phyloP scores from a whole-genome alignment of 108 stramenopile genomes.

The Chaetoceros tenuissimus region DNA sequence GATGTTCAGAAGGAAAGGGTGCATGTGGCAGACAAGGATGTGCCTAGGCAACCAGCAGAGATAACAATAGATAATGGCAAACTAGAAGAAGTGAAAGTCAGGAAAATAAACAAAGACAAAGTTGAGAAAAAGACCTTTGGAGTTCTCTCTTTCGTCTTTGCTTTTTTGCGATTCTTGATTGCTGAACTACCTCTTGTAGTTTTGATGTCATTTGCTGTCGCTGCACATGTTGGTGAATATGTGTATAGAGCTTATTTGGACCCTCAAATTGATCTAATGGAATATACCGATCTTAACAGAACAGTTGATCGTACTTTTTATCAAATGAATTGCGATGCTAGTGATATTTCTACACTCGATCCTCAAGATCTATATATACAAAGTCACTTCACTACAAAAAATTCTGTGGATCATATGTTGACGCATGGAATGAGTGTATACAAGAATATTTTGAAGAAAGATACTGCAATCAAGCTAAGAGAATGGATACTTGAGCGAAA shows the following conservation, averaged over 20 bases:
- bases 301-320: constrained; percentile 6
- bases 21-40: no score
- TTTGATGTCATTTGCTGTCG: constrained; percentile 1
- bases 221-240: not conserved
- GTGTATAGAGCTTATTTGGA: constrained; percentile 9
- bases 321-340: not conserved
- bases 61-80: no score
- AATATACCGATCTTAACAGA: not conserved
- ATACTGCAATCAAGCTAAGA: constrained; percentile 7
- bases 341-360: constrained; percentile 2
- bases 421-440: constrained; percentile 9
- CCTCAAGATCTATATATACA: constrained; percentile 5
- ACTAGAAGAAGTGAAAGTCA: no score
- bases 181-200: constrained; percentile 1
- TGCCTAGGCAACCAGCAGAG: no score
- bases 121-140: not conserved
- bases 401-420: constrained; percentile 2
- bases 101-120: no score
- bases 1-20: not conserved
- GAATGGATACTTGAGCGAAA: constrained; percentile 9
- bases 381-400: constrained; percentile 1
- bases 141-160: not conserved
- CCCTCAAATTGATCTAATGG: constrained; percentile 5
- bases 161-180: not conserved
- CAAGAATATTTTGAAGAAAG: not conserved